Evolutionary conservation across 2,329 filamentous ascomycete species (phyloP), one percentile per base, ranked within the genome.

Genomic region (Neopestalotiopsis sp.): DNA sequence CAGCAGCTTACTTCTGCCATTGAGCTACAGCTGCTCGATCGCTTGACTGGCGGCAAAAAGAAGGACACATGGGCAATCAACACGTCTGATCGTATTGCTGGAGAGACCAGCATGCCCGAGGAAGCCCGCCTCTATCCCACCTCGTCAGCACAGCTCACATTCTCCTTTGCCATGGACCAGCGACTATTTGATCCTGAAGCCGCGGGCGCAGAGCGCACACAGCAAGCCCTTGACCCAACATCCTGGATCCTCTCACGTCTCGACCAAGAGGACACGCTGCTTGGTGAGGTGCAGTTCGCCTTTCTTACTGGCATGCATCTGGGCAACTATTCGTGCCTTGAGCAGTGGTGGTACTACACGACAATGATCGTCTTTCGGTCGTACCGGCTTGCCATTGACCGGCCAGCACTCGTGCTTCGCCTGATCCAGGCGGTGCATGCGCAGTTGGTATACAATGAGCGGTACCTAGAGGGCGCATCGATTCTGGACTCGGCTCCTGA

Each of bases 211-310:
- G 75, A 77, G 63, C 75, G 76, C 45, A 79, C 78, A 4, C 72
- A 70, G 3, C 77, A 79, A 49, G 76, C 77, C 5, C 70, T 79
- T 6, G 78, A 78, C 66, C 83, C 87, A 1, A 87, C 85, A 0
- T 72, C 77, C 9, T 84, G 87, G 73, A 79, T 90, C 49, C 70
- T 81, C 12, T 78, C 81, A 6, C 73, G 82, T 4, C 78, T 89
- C 17, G 74, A 79, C 30, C 71, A 75, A n/a, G 70, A 63, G 24
- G 76, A 63, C 24, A 14, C 88, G 67, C 77, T 91, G 32, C 76
- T 88, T 5, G 89, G 88, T 61, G 89, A 91, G 74, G 76, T 91
- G 1, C 89, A 91, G 72, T 87, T 91, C 75, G 84, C 85, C 57
- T 91, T 87, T 73, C 73, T 91, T 4, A 85, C 85, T 0, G 89